A percentile compares a stretch with the other conserved stretches of the same genome.
Conservation (phyloP, 2,329 filamentous ascomycete genomes). For the Hymenoscyphus repandus region DNA sequence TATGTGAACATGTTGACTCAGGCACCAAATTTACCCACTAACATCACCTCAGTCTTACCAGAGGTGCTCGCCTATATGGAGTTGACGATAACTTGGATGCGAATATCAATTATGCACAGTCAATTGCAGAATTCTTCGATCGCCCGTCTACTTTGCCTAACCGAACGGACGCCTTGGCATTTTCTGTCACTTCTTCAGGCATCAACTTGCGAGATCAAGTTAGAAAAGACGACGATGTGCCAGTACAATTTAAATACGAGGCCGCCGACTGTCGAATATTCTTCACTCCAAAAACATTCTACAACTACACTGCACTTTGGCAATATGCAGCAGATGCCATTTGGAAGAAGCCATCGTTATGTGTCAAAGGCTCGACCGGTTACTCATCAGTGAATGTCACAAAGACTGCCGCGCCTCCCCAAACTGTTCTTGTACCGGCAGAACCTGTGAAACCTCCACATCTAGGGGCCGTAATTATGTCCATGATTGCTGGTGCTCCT, state of each 20-base stretch:
- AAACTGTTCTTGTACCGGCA: background rate
- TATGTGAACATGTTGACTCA: background rate
- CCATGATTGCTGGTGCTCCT: background rate
- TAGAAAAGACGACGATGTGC: conserved; percentile 27
- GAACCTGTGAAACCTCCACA: background rate
- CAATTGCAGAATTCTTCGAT: conserved; percentile 14
- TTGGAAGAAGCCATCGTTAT: conserved; percentile 33
- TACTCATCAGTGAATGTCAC: conserved; percentile 1
- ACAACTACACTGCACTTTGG: conserved; percentile 46
- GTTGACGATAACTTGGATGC: conserved; percentile 22
- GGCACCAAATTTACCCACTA: background rate
- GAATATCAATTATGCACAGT: conserved; percentile 24
- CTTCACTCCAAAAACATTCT: conserved; percentile 46
- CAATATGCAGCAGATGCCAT: conserved; percentile 33
- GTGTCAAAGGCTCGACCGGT: conserved; percentile 19
- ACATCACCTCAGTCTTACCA: conserved; percentile 30
- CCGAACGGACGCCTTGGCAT: conserved; percentile 9
- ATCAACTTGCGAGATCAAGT: conserved; percentile 40
- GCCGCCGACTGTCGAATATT: conserved; percentile 55
- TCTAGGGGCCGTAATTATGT: background rate
- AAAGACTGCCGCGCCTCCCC: background rate
- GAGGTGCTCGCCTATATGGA: conserved; percentile 39
- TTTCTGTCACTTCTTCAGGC: conserved; percentile 28
- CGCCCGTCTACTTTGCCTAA: conserved; percentile 18
- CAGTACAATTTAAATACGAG: conserved; percentile 55